A percentile compares a stretch with the other conserved stretches of the same genome.
Evolutionary conservation across 2,329 filamentous ascomycete genomes (phyloP).

Genomic region (Colletotrichum horii): DNA sequence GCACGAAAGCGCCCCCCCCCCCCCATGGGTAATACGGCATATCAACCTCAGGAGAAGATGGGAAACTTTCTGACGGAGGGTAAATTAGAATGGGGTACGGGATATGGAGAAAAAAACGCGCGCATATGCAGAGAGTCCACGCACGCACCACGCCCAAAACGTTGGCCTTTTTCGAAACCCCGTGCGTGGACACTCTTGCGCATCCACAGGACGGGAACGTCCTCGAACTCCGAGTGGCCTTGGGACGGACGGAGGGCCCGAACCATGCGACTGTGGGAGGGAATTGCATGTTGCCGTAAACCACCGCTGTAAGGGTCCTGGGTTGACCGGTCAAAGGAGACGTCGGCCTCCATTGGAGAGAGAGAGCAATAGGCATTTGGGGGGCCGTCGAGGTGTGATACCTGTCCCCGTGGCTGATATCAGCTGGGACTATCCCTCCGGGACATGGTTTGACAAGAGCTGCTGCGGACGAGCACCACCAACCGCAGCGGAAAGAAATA

Average conservation of each 20-base stretch:
- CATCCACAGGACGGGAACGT: neutral
- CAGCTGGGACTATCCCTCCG: neutral
- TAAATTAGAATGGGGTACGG: neutral
- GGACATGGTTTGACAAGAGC: neutral
- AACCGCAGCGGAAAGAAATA: neutral
- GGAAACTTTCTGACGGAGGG: neutral
- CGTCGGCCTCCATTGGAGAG: neutral
- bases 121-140: neutral
- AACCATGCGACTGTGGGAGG: neutral
- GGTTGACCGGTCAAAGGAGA: neutral
- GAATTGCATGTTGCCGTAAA: neutral
- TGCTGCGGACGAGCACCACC: neutral
- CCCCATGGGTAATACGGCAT: neutral
- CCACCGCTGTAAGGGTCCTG: neutral
- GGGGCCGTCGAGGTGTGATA: neutral
- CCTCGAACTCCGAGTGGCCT: neutral
- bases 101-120: neutral
- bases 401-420: neutral
- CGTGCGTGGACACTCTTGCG: neutral
- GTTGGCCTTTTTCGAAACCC: neutral
- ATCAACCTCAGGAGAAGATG: neutral
- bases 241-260: constrained; percentile 12
- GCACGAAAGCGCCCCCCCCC: neutral
- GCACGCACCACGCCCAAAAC: neutral
- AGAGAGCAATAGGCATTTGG: neutral